phyloP scores from a whole-genome alignment of 768 basidiomycete genomes.

The Lactifluus hygrophoroides region DNA sequence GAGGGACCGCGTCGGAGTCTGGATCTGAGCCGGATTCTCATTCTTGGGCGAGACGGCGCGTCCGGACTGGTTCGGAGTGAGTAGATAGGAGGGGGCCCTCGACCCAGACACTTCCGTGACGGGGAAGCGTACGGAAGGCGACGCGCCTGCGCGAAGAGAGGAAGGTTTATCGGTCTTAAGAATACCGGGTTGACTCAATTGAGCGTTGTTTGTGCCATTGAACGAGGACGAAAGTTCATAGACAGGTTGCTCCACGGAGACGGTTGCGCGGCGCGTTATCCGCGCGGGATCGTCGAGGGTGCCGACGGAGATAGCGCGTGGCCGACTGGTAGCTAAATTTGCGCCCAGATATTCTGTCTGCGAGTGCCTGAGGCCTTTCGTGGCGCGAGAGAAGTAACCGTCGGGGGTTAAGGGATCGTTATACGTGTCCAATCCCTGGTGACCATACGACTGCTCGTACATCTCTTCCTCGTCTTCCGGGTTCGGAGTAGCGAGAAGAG shows the following conservation, averaged over 20 bases:
- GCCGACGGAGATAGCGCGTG: constrained; percentile 84
- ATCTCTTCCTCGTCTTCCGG: constrained; percentile 70
- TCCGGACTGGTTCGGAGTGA: constrained; percentile 56
- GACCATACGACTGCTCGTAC: constrained; percentile 52
- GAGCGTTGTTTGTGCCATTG: constrained; percentile 32
- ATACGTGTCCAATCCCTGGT: constrained; percentile 55
- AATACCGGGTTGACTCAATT: constrained; percentile 20
- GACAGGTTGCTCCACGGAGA: constrained; percentile 32
- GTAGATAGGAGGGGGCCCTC: constrained; percentile 57
- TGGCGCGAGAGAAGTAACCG: constrained; percentile 45
- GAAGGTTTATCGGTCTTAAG: constrained; percentile 31
- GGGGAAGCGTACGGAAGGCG: constrained; percentile 21
- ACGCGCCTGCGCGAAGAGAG: constrained; percentile 6
- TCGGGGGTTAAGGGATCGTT: constrained; percentile 45
- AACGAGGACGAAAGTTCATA: constrained; percentile 41
- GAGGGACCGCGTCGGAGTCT: constrained; percentile 89
- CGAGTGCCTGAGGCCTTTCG: constrained; percentile 10
- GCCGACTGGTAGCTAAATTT: constrained; percentile 33
- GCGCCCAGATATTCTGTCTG: constrained; percentile 17
- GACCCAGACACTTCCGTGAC: constrained; percentile 16
- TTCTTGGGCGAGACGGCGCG: constrained; percentile 80
- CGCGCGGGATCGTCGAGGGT: constrained; percentile 76
- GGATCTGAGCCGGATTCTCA: constrained; percentile 67
- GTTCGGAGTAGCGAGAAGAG: constrained; percentile 53
- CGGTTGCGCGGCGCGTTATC: constrained; percentile 55